Evolutionary conservation across 2,329 filamentous ascomycete species (phyloP).

Genomic region (Rutstroemia sp.): DNA sequence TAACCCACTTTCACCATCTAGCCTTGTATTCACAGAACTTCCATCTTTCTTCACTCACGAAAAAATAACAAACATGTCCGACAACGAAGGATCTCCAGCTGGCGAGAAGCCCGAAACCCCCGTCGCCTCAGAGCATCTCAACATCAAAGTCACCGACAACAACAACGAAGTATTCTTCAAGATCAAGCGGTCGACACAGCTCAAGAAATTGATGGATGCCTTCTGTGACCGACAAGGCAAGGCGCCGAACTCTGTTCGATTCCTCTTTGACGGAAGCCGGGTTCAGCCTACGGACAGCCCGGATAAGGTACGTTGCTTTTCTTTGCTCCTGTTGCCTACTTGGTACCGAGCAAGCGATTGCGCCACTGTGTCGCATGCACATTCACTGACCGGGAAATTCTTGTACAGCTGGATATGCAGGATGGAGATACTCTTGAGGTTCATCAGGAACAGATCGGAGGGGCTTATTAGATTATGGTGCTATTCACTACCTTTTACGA

Average conservation of each 20-base stretch:
- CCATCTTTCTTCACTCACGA: neutral
- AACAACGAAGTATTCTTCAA: slow-evolving; percentile 99
- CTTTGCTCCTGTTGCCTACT: neutral
- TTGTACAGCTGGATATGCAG: slow-evolving; percentile 81
- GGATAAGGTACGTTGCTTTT: slow-evolving; percentile 63
- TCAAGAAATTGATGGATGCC: slow-evolving; percentile 97
- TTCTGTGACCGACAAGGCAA: slow-evolving; percentile 98
- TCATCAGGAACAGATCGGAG: slow-evolving; percentile 96
- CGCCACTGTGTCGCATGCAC: slow-evolving; percentile 1
- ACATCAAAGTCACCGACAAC: slow-evolving; percentile 99
- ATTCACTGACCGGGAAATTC: neutral
- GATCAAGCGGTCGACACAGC: slow-evolving; percentile 92
- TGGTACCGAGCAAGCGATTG: neutral
- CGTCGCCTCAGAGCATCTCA: slow-evolving; percentile 68
- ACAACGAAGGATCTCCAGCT: slow-evolving; percentile 42
- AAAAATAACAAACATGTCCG: slow-evolving; percentile 24
- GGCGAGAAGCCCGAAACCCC: slow-evolving; percentile 26
- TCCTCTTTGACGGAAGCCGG: slow-evolving; percentile 91
- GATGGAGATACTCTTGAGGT: slow-evolving; percentile 96
- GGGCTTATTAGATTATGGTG: slow-evolving; percentile 32
- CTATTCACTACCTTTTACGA: neutral
- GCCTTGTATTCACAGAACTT: neutral
- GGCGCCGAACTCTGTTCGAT: slow-evolving; percentile 73
- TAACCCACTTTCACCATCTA: neutral
- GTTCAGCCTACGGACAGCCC: slow-evolving; percentile 87